phyloP scores from a whole-genome alignment of 2,329 filamentous ascomycete species.

The Cytospora piceae region DNA sequence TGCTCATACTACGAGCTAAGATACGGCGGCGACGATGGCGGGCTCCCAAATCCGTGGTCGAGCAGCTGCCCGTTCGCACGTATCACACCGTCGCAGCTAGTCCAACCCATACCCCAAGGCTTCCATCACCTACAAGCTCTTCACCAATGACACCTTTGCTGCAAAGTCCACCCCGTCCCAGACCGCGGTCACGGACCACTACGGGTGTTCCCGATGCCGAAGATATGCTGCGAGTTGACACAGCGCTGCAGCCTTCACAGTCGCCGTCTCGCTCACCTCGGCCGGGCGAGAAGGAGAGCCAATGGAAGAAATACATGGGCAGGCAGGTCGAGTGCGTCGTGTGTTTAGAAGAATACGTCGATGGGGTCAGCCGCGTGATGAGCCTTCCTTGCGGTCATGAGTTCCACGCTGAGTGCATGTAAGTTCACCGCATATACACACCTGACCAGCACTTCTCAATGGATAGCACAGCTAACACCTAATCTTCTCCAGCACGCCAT shows the following conservation, averaged over 20 bases:
- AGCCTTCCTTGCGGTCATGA: slow-evolving; percentile 96
- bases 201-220: slow-evolving; percentile 61
- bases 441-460: neutral
- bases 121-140: slow-evolving; percentile 65
- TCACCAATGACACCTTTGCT: slow-evolving; percentile 82
- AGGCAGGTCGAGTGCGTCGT: slow-evolving; percentile 88
- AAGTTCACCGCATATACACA: slow-evolving; percentile 49
- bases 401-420: slow-evolving; percentile 99
- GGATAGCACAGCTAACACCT: slow-evolving; percentile 33
- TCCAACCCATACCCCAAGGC: slow-evolving; percentile 58
- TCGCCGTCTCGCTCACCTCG: slow-evolving; percentile 38
- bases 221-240: slow-evolving; percentile 49
- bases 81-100: slow-evolving; percentile 81
- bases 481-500: slow-evolving; percentile 72
- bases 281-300: slow-evolving; percentile 56
- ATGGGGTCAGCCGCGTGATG: slow-evolving; percentile 95
- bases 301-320: slow-evolving; percentile 70
- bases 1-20: slow-evolving; percentile 83
- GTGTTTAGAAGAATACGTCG: slow-evolving; percentile 93
- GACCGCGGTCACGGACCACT: slow-evolving; percentile 68
- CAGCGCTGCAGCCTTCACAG: slow-evolving; percentile 45
- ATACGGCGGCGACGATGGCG: slow-evolving; percentile 91
- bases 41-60: slow-evolving; percentile 95
- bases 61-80: slow-evolving; percentile 90
- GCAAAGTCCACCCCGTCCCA: slow-evolving; percentile 56